Evolutionary conservation across 805 yeast genomes (phyloP), one percentile per base, ranked within the genome.

Genomic region (Zygoascus biomembranicola): DNA sequence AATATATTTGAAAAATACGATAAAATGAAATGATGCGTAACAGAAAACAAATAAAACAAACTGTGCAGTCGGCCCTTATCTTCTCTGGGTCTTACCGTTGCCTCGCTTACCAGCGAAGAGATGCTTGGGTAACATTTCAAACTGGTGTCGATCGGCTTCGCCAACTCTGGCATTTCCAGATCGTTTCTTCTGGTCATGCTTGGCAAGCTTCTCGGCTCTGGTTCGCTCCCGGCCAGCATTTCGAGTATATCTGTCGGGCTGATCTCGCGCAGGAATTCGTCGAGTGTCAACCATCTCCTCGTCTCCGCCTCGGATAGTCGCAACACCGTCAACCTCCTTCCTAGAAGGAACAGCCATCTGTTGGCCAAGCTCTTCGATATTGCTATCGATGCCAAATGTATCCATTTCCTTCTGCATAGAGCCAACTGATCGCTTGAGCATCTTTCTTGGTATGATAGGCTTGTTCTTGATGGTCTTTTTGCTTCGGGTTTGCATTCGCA

Each of bases 71-170:
- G 39, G 3, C 16, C 16, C 43, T 63, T 77, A 88, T 78, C 98
- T 92, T 74, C 87, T 80, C 71, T 89, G 96, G 59, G 89, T 84
- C 71, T 85, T 85, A 71, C 97, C 97, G 65, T 81, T 82, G 77
- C 97, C 95, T 75, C 99, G 84, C 80, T 94, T 94, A 74, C 99
- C 99, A 64, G 89, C 75, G 77, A 85, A 87, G 79, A 94, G 77
- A 74, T 94, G 99, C 77, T 90, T 92, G 59, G 97, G 96, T 74
- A 87, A 72, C 57, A 87, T 75, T 51, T 87, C 94, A 52, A 90
- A 80, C 54, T 81, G 76, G 70, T 89, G 96, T 73, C 98, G 84
- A 74, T 94, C 99, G 66, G 87, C 86, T 76, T 94, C 99, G 76
- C 98, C 97, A 61, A 82, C 86, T 73, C 95, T 84, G 44, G 97